Conservation (phyloP, 257 asterid genomes). For the Scutellaria minor region DNA sequence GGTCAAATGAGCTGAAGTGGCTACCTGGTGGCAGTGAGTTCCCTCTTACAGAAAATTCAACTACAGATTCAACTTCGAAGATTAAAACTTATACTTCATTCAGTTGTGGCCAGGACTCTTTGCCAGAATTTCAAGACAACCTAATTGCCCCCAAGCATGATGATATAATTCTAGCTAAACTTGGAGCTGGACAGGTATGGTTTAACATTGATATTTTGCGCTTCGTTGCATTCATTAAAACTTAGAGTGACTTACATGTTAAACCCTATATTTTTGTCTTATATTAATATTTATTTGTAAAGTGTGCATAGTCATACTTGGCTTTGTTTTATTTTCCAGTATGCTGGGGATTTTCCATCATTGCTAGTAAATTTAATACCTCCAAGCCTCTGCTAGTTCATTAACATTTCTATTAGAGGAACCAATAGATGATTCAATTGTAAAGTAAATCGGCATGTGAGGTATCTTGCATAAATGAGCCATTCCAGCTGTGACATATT, state of each 20-base stretch:
- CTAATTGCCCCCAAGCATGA: conserved; percentile 65
- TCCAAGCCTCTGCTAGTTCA: conserved; percentile 22
- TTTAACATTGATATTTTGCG: conserved; percentile 18
- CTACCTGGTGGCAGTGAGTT: conserved; percentile 86
- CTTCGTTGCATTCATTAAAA: conserved; percentile 22
- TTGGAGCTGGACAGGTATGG: conserved; percentile 91
- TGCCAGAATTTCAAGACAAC: conserved; percentile 56
- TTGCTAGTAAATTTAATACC: conserved; percentile 1
- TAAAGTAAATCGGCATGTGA: neutral
- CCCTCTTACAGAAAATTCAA: conserved; percentile 43
- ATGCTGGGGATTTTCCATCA: neutral
- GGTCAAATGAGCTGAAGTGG: conserved; percentile 76
- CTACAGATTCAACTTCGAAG: conserved; percentile 51
- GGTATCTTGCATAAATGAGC: conserved; percentile 4
- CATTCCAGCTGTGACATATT: conserved; percentile 24
- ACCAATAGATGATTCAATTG: conserved; percentile 22
- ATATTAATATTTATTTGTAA: neutral
- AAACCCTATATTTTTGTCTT: neutral
- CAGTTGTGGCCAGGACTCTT: conserved; percentile 69
- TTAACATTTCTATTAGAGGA: conserved; percentile 26
- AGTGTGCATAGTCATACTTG: conserved; percentile 13
- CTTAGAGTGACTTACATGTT: neutral
- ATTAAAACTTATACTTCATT: conserved; percentile 79
- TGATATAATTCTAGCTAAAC: conserved; percentile 71
- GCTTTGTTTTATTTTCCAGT: neutral